Percentiles rank a stretch among this genome's conserved stretches.
Evolutionary conservation across 371 early-diverging fungal genomes (phyloP).

Genomic region (Mucor indicus): DNA sequence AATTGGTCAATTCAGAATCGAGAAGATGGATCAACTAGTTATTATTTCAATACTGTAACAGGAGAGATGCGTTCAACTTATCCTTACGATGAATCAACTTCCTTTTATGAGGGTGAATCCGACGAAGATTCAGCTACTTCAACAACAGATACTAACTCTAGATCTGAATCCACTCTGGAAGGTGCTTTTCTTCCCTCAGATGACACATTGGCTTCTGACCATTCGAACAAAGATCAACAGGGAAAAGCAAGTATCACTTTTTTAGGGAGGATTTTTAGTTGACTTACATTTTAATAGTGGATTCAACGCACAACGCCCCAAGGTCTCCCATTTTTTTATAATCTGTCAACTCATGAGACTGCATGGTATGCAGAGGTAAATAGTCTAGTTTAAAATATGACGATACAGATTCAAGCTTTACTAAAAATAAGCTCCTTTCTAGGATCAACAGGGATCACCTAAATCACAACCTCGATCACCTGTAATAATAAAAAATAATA

Average conservation of each 20-base stretch:
- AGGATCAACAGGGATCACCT: constrained; percentile 17
- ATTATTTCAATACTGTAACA: constrained; percentile 43
- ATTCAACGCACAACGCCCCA: constrained; percentile 47
- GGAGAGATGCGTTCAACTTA: constrained; percentile 48
- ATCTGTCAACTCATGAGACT: constrained; percentile 69
- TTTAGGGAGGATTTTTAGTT: background rate
- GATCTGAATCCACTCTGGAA: constrained; percentile 5
- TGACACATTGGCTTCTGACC: background rate
- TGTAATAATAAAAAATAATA: constrained; percentile 4
- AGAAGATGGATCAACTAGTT: constrained; percentile 44
- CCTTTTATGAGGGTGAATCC: constrained; percentile 7
- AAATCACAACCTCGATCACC: constrained; percentile 1
- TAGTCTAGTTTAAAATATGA: constrained; percentile 6
- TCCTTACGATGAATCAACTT: constrained; percentile 25
- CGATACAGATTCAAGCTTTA: background rate
- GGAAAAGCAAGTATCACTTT: too few species aligned
- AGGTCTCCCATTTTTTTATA: constrained; percentile 71
- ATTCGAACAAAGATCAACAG: background rate
- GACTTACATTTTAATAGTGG: constrained; percentile 44
- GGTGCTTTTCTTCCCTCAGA: background rate
- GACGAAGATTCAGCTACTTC: constrained; percentile 16
- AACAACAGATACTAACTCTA: constrained; percentile 8
- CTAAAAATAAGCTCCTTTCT: background rate
- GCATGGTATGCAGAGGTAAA: constrained; percentile 48
- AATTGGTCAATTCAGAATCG: constrained; percentile 44